phyloP scores from a whole-genome alignment of 2,329 filamentous ascomycete species.

The Diaporthe batatas region DNA sequence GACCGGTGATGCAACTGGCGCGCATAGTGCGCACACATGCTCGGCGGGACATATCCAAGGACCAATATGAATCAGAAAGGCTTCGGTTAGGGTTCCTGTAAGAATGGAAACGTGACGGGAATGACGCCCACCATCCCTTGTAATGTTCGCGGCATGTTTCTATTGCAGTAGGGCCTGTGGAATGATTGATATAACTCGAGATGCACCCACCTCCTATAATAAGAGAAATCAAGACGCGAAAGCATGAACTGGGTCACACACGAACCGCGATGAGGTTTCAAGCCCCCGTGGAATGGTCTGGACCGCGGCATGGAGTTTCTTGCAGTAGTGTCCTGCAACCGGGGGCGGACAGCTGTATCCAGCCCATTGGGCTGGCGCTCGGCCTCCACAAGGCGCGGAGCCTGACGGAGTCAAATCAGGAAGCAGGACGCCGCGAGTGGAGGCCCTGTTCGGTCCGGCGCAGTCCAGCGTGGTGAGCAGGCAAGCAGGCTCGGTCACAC shows the following conservation, averaged over 20 bases:
- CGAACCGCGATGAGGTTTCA: slow-evolving; percentile 26
- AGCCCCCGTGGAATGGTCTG: slow-evolving; percentile 26
- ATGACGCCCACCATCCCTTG: slow-evolving; percentile 9
- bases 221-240: neutral
- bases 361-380: slow-evolving; percentile 30
- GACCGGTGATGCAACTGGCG: neutral
- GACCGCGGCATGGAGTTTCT: slow-evolving; percentile 21
- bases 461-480: neutral
- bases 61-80: neutral
- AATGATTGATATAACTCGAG: slow-evolving; percentile 11
- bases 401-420: slow-evolving; percentile 10
- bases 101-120: neutral
- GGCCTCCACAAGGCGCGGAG: slow-evolving; percentile 9
- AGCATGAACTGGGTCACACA: slow-evolving; percentile 21
- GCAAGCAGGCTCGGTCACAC: slow-evolving; percentile 13
- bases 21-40: neutral
- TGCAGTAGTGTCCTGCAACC: slow-evolving; percentile 33
- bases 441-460: slow-evolving; percentile 3
- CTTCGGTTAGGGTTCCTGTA: slow-evolving; percentile 1
- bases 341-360: slow-evolving; percentile 28
- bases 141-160: slow-evolving; percentile 9
- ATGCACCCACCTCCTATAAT: slow-evolving; percentile 9
- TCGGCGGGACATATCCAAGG: neutral
- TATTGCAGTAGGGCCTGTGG: slow-evolving; percentile 3
- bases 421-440: neutral